Evolutionary conservation across 192 early-diverging fungal species (phyloP).

Genomic region (Chytriomyces confervae): DNA sequence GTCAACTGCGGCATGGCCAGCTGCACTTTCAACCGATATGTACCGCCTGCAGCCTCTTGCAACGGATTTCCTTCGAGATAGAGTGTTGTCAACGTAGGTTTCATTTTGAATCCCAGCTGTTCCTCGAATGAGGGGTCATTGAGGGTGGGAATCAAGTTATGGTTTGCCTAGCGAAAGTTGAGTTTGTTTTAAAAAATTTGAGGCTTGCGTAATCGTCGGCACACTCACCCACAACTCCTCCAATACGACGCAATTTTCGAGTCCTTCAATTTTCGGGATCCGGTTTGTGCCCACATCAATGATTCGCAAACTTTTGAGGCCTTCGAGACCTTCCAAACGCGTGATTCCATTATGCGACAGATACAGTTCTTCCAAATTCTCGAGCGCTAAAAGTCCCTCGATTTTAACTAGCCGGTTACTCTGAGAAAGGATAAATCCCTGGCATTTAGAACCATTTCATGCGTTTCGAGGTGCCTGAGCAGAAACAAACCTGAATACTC

Average conservation of each 20-base stretch:
- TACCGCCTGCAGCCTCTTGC: slow-evolving; percentile 73
- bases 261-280: slow-evolving; percentile 72
- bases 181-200: slow-evolving; percentile 10
- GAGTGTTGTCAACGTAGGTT: slow-evolving; percentile 72
- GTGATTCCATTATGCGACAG: slow-evolving; percentile 89
- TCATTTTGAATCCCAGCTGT: slow-evolving; percentile 61
- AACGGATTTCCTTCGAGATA: slow-evolving; percentile 97
- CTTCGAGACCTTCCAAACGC: slow-evolving; percentile 77
- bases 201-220: neutral
- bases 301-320: slow-evolving; percentile 72
- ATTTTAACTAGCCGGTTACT: slow-evolving; percentile 86
- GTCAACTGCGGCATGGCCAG: slow-evolving; percentile 80
- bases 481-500: slow-evolving; percentile 53
- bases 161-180: slow-evolving; percentile 57
- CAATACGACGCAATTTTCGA: slow-evolving; percentile 70
- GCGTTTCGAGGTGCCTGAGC: no score
- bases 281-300: slow-evolving; percentile 90
- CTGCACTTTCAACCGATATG: slow-evolving; percentile 88
- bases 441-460: no score
- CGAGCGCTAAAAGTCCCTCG: slow-evolving; percentile 74
- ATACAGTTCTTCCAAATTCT: slow-evolving; percentile 86
- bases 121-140: slow-evolving; percentile 69
- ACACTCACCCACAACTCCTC: slow-evolving; percentile 87
- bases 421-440: slow-evolving; percentile 20
- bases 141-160: slow-evolving; percentile 78